phyloP scores from a whole-genome alignment of 495 filamentous ascomycete genomes.

The Podospora comata region DNA sequence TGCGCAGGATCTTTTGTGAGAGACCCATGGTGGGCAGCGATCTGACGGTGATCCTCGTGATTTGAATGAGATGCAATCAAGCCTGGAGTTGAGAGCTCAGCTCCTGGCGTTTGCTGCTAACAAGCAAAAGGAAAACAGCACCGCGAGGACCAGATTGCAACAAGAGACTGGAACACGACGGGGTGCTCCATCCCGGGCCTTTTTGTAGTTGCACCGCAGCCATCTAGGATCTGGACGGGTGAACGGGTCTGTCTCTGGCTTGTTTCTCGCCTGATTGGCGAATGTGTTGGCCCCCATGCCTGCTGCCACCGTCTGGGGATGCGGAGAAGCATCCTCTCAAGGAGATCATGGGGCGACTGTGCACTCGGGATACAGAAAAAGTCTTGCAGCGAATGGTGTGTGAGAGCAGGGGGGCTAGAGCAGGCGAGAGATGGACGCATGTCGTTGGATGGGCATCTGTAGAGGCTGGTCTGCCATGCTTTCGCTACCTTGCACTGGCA shows the following conservation, averaged over 20 bases:
- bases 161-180: conserved; percentile 6
- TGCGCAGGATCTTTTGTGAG: conserved; percentile 47
- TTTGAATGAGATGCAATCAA: neutral
- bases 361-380: neutral
- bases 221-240: conserved; percentile 12
- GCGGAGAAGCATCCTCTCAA: neutral
- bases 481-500: neutral
- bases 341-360: neutral
- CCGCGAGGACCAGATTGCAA: neutral
- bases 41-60: neutral
- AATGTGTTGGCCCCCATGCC: neutral
- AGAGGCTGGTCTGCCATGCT: neutral
- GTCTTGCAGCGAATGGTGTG: neutral
- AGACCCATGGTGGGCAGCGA: conserved; percentile 27
- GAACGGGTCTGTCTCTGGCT: conserved; percentile 10
- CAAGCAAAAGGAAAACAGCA: neutral
- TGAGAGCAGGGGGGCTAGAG: neutral
- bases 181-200: conserved; percentile 18
- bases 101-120: neutral
- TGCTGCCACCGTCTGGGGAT: conserved; percentile 1
- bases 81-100: neutral
- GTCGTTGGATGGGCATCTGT: neutral
- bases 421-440: neutral
- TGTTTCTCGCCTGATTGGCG: conserved; percentile 19
- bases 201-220: conserved; percentile 25